Evolutionary conservation across 129 eudicot genomes (phyloP), one percentile per base, ranked within the genome.

Genomic region (Gnaphalium uliginosum): DNA sequence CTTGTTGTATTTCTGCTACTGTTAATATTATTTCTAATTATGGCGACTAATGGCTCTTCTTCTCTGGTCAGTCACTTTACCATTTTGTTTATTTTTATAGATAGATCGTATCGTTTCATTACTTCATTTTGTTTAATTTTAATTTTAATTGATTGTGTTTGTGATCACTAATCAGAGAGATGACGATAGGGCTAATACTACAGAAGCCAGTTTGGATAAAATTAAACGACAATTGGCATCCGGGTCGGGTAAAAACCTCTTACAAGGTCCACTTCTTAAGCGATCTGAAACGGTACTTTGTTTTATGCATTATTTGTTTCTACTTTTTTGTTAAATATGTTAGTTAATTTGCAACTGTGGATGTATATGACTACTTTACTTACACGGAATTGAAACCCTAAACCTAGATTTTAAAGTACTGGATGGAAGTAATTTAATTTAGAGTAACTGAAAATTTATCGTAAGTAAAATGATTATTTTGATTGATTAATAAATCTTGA

Each of bases 231-330:
- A 94, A 76, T 81, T 94, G 66, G 90, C 97, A 7, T 85, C 99
- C 63, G 84, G 93, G 35, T 87, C 96, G 18, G 98, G 98, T 26
- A 72, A 89, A 58, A 87, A 90, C 80, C 58, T 94, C 9, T 78
- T 94, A 71, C 99, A 94, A 78, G 99, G 99, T 24, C 99, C 97
- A 50, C 99, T 94, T 58, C 92, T 91, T 48, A 94, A 94, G 76
- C 93, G 99, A 85, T 94, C 99, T 39, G 99, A 94, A 82, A 94
- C 99, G 83, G 99, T 94, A 87, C 72, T 25, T 24, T 39, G 10
- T 53, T 3, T 15, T n/a, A 41, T 19, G 53, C 19, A 8, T 62
- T 24, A 25, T 17, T 51, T 5, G 2, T 48, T 78, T 35, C 41
- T 35, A 5, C 6, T 43, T 30, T 32, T 69, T 77, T n/a, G n/a